These are phyloP conservation scores for Penicillium canescens DNA, from an alignment of 495 filamentous ascomycete species.

Conservation along the genomic window DNA sequence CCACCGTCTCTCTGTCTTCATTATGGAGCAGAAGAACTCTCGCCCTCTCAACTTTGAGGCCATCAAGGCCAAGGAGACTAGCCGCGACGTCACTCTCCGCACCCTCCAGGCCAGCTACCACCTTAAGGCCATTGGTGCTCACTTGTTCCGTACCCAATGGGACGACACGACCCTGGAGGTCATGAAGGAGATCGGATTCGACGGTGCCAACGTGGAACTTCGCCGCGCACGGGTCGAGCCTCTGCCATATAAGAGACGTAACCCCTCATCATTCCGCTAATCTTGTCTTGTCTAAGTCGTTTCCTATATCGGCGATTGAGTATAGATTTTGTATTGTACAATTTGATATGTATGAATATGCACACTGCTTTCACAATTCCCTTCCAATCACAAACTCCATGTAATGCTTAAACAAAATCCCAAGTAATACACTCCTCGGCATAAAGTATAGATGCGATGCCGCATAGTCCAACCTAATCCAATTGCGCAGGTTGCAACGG, in stretches of 20 bases:
- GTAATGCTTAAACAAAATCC: constrained; percentile 18
- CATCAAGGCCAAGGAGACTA: constrained; percentile 52
- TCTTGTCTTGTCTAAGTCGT: constrained; percentile 13
- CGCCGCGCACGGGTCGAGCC: constrained; percentile 67
- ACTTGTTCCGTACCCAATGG: constrained; percentile 86
- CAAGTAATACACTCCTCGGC: constrained; percentile 1
- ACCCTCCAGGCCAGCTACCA: constrained; percentile 66
- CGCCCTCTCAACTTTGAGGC: constrained; percentile 58
- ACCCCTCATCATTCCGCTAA: constrained; percentile 47
- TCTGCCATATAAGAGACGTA: constrained; percentile 56
- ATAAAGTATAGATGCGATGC: neutral
- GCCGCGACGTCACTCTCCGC: constrained; percentile 68
- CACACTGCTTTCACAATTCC: constrained; percentile 24
- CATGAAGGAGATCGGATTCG: constrained; percentile 76
- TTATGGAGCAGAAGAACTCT: constrained; percentile 74
- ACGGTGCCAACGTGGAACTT: constrained; percentile 80
- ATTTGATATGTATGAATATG: constrained; percentile 52
- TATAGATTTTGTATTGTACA: constrained; percentile 47
- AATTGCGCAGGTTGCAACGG: constrained; percentile 41
- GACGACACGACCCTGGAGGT: constrained; percentile 82
- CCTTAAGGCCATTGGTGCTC: constrained; percentile 75
- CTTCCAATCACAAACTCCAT: constrained; percentile 29
- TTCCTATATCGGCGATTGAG: constrained; percentile 21
- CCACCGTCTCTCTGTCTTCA: constrained; percentile 80
- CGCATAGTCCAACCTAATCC: constrained; percentile 10